Evolutionary conservation across 1,284 basidiomycete species (phyloP).

Genomic region (Cryptococcus sp.): DNA sequence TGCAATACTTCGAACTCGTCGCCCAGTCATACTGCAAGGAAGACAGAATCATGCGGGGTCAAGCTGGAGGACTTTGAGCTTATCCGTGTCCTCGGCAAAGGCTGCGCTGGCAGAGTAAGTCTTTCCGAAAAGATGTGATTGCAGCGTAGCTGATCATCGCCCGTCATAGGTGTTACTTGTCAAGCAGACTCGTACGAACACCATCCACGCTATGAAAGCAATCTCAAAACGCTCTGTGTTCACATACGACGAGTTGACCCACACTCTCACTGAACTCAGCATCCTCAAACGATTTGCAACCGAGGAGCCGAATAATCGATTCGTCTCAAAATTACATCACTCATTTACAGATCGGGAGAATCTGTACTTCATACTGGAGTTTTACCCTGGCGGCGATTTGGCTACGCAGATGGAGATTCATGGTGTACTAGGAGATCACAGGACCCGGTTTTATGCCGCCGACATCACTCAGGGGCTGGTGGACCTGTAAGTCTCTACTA

Average conservation of each 20-base stretch:
- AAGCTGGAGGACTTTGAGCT: slow-evolving; percentile 90
- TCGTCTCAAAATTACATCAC: slow-evolving; percentile 92
- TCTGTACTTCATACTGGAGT: slow-evolving; percentile 71
- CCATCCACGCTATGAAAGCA: slow-evolving; percentile 89
- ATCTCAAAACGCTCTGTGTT: slow-evolving; percentile 95
- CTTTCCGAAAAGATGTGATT: not conserved
- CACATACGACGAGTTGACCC: slow-evolving; percentile 90
- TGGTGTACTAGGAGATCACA: slow-evolving; percentile 86
- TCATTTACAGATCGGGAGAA: slow-evolving; percentile 96
- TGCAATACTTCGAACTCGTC: slow-evolving; percentile 4
- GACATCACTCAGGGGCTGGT: slow-evolving; percentile 95
- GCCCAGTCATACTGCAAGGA: not conserved
- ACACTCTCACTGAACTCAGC: slow-evolving; percentile 91
- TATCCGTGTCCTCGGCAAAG: slow-evolving; percentile 92
- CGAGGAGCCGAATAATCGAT: slow-evolving; percentile 74
- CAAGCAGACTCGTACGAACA: slow-evolving; percentile 67
- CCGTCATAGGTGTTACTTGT: slow-evolving; percentile 70
- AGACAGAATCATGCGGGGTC: slow-evolving; percentile 48
- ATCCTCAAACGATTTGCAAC: slow-evolving; percentile 81
- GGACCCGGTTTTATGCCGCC: slow-evolving; percentile 91
- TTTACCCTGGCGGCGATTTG: slow-evolving; percentile 93
- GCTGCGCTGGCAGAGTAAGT: slow-evolving; percentile 82
- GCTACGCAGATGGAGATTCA: slow-evolving; percentile 94
- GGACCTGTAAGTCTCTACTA: slow-evolving; percentile 60
- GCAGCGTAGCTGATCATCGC: not conserved